These are phyloP conservation scores for Batrachochytrium dendrobatidis DNA, from an alignment of 371 early-diverging fungal genomes.

Conservation along the genomic window DNA sequence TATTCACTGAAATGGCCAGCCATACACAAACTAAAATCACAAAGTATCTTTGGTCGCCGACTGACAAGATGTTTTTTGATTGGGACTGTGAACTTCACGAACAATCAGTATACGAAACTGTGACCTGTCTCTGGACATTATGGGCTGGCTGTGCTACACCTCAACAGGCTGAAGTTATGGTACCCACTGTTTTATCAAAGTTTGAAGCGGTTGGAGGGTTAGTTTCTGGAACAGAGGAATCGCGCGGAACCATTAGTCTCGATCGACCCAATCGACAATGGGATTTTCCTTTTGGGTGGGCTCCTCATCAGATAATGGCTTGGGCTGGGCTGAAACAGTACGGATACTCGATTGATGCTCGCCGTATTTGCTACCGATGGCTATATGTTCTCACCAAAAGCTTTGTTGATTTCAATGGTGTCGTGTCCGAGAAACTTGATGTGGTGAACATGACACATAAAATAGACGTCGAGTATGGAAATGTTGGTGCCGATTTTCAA, in stretches of 20 bases:
- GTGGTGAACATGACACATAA: constrained; percentile 85
- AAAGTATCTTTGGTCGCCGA: constrained; percentile 68
- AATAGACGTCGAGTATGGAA: constrained; percentile 90
- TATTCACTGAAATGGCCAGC: constrained; percentile 26
- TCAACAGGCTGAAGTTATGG: constrained; percentile 55
- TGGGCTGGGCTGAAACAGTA: constrained; percentile 87
- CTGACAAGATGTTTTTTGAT: constrained; percentile 73
- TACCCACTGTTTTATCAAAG: constrained; percentile 18
- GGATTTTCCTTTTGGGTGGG: constrained; percentile 84
- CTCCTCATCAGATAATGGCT: constrained; percentile 94
- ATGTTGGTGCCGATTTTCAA: constrained; percentile 85
- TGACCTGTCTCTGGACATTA: constrained; percentile 68
- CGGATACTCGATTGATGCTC: constrained; percentile 68
- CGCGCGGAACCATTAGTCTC: constrained; percentile 65
- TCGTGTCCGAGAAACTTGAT: constrained; percentile 95
- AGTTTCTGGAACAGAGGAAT: constrained; percentile 81
- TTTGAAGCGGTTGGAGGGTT: constrained; percentile 87
- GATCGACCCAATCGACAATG: constrained; percentile 92
- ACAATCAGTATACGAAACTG: constrained; percentile 62
- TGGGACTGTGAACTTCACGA: constrained; percentile 54
- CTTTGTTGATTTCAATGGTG: constrained; percentile 95
- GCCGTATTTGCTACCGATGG: constrained; percentile 89
- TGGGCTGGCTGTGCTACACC: constrained; percentile 66
- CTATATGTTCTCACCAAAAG: constrained; percentile 86
- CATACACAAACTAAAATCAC: constrained; percentile 44